Evolutionary conservation across 2,329 filamentous ascomycete genomes (phyloP).

Genomic region (Myrmaecium sp.): DNA sequence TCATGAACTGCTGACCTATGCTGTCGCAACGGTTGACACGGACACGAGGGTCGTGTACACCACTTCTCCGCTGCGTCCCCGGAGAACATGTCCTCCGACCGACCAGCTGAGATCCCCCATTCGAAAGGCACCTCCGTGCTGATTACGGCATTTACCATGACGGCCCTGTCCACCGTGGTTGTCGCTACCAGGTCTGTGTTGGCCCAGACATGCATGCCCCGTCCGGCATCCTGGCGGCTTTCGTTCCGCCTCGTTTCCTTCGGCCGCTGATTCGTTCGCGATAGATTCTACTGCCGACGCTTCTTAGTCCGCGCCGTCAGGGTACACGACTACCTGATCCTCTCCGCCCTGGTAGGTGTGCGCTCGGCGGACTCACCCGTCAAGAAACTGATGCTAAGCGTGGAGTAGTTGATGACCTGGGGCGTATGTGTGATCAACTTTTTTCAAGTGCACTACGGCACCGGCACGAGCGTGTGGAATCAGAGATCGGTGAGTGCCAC

Average conservation of each 20-base stretch:
- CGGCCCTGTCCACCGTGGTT: slow-evolving; percentile 17
- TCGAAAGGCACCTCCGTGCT: slow-evolving; percentile 15
- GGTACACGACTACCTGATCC: slow-evolving; percentile 18
- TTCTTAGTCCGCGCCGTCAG: slow-evolving; percentile 15
- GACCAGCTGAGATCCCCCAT: no score
- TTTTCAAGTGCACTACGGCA: slow-evolving; percentile 15
- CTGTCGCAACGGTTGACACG: no score
- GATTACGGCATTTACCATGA: slow-evolving; percentile 17
- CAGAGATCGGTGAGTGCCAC: slow-evolving; percentile 1
- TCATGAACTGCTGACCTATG: no score
- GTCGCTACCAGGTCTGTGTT: slow-evolving; percentile 15
- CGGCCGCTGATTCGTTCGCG: no score
- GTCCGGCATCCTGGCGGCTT: no score
- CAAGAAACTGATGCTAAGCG: slow-evolving; percentile 5
- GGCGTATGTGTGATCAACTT: slow-evolving; percentile 18
- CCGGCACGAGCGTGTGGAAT: slow-evolving; percentile 10
- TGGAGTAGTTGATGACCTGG: slow-evolving; percentile 16
- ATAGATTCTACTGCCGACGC: slow-evolving; percentile 19
- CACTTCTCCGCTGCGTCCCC: no score
- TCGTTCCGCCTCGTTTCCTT: no score
- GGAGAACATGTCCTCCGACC: no score
- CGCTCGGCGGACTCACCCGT: neutral
- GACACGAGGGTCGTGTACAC: no score
- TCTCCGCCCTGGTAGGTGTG: slow-evolving; percentile 13
- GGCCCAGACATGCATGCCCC: no score